Evolutionary conservation across 306 rosid genomes (phyloP).

Genomic region (Echinosophora koreensis): DNA sequence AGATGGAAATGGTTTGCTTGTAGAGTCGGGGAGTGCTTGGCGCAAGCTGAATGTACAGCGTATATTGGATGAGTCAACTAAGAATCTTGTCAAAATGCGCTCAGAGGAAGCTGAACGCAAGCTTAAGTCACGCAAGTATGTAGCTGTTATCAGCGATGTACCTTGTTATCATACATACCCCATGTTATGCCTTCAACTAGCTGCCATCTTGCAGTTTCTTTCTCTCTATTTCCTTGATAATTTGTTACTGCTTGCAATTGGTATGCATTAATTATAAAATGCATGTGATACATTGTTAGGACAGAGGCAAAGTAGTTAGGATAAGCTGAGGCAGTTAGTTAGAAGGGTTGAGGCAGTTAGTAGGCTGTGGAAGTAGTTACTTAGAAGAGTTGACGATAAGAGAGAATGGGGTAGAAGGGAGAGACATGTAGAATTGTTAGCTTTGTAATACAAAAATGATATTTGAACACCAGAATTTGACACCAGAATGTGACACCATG

Average conservation of each 20-base stretch:
- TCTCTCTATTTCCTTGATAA: constrained; percentile 29
- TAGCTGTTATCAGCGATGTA: constrained; percentile 11
- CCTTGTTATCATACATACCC: constrained; percentile 13
- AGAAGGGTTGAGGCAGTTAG: too few species aligned
- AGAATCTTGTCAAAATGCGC: constrained; percentile 80
- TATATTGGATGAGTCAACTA: constrained; percentile 83
- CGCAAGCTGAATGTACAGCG: constrained; percentile 94
- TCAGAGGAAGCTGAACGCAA: constrained; percentile 93
- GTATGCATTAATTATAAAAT: constrained; percentile 29
- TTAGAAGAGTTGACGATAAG: too few species aligned
- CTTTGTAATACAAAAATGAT: too few species aligned
- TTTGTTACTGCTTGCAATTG: constrained; percentile 26
- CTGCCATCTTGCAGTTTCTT: constrained; percentile 20
- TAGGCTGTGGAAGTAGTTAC: too few species aligned
- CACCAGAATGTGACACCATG: too few species aligned
- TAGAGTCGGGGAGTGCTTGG: constrained; percentile 96
- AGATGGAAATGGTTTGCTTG: constrained; percentile 82
- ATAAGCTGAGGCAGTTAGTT: too few species aligned
- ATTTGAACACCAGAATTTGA: too few species aligned
- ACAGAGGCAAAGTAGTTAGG: too few species aligned
- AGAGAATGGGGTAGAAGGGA: too few species aligned
- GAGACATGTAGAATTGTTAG: too few species aligned
- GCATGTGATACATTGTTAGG: neutral
- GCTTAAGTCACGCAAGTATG: constrained; percentile 83
- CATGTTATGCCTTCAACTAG: constrained; percentile 24